Conservation (phyloP, 805 yeast species). For the Myxozyma udenii region DNA sequence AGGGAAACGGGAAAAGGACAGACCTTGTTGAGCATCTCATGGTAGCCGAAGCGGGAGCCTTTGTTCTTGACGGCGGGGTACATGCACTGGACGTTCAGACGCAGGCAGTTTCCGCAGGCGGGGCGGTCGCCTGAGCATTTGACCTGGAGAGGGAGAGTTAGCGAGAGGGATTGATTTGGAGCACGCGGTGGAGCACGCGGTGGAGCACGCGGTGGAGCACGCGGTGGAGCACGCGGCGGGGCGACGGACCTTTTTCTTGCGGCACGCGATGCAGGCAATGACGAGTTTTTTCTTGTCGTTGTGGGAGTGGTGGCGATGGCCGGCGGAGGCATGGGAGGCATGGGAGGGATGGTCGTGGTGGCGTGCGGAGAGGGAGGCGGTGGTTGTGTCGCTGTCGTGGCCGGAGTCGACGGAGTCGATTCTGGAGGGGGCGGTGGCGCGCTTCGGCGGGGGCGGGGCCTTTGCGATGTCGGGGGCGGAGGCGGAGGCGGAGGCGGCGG, state of each 20-base stretch:
- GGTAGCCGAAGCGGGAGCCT: conserved; percentile 40
- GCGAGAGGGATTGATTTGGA: neutral
- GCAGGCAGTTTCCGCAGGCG: conserved; percentile 39
- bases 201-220: neutral
- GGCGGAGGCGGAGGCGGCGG: conserved; percentile 4
- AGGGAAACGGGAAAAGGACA: neutral
- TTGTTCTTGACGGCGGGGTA: conserved; percentile 39
- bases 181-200: neutral
- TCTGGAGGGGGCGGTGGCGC: neutral
- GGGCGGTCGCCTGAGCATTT: conserved; percentile 41
- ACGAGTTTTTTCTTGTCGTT: conserved; percentile 34
- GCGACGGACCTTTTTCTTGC: conserved; percentile 37
- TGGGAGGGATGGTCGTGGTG: neutral
- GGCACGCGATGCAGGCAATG: conserved; percentile 39
- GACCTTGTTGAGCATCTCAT: conserved; percentile 34
- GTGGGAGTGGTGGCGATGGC: conserved; percentile 1
- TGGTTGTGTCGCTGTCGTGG: conserved; percentile 8
- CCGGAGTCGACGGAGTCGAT: conserved; percentile 3
- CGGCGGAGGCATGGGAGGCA: neutral
- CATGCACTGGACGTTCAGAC: conserved; percentile 37
- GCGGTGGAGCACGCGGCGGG: neutral
- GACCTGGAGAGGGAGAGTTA: conserved; percentile 26
- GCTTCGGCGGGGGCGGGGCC: neutral
- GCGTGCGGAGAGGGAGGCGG: conserved; percentile 1
- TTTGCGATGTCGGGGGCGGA: neutral